Evolutionary conservation across 495 filamentous ascomycete species (phyloP).

Genomic region (Aspergillus ellipticus): DNA sequence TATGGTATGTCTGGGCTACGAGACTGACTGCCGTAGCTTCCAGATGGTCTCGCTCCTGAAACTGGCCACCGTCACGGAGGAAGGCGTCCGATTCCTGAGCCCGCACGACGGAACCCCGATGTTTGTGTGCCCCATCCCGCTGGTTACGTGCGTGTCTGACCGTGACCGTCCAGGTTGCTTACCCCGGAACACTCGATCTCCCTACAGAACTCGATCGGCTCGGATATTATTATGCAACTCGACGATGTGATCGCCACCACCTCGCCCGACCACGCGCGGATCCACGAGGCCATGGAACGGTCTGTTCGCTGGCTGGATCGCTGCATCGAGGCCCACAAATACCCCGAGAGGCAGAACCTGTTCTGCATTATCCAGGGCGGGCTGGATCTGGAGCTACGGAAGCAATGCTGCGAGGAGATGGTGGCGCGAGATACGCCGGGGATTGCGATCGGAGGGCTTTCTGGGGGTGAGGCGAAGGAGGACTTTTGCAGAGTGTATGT

Average conservation of each 20-base stretch:
- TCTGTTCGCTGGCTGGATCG: slow-evolving; percentile 98
- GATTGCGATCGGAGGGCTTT: slow-evolving; percentile 93
- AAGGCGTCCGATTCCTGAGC: slow-evolving; percentile 89
- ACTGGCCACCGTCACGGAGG: slow-evolving; percentile 88
- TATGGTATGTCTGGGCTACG: neutral
- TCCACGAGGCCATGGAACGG: slow-evolving; percentile 92
- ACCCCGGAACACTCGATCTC: slow-evolving; percentile 97
- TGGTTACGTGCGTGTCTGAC: neutral
- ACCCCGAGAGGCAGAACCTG: slow-evolving; percentile 83
- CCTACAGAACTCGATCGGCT: slow-evolving; percentile 94
- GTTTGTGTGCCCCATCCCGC: slow-evolving; percentile 36
- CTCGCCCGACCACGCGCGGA: slow-evolving; percentile 78
- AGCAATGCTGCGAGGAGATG: slow-evolving; percentile 85
- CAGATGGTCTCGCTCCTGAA: slow-evolving; percentile 98
- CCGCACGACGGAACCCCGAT: slow-evolving; percentile 96
- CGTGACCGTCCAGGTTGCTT: slow-evolving; percentile 55
- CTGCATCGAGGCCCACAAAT: slow-evolving; percentile 86
- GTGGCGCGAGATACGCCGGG: slow-evolving; percentile 86
- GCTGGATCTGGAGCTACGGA: slow-evolving; percentile 82
- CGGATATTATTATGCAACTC: slow-evolving; percentile 98
- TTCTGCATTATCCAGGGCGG: slow-evolving; percentile 99
- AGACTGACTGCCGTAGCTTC: slow-evolving; percentile 56
- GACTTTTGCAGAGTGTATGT: slow-evolving; percentile 57
- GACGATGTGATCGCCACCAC: slow-evolving; percentile 97
- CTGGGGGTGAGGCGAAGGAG: slow-evolving; percentile 74